A percentile compares a stretch with the other conserved stretches of the same genome.
Evolutionary conservation across 768 basidiomycete species (phyloP).

Genomic region (Boletus sp.): DNA sequence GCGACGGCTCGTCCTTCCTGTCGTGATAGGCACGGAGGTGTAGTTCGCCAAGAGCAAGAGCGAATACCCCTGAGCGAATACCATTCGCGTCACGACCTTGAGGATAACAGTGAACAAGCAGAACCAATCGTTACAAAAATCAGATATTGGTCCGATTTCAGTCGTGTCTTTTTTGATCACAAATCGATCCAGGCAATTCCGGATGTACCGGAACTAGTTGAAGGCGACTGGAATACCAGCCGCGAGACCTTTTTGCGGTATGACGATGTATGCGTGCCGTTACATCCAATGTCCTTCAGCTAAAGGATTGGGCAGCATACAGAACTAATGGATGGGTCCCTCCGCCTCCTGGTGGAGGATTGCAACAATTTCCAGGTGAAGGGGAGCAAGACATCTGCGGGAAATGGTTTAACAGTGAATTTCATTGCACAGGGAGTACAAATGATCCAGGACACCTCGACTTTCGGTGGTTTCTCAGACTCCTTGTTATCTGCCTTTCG

Average conservation of each 20-base stretch:
- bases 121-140: conserved; percentile 23
- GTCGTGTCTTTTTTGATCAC: conserved; percentile 55
- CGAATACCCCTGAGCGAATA: conserved; percentile 53
- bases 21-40: conserved; percentile 44
- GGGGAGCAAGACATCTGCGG: not conserved
- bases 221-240: conserved; percentile 56
- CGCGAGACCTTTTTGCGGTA: conserved; percentile 50
- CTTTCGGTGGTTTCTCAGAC: conserved; percentile 63
- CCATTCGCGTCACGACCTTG: conserved; percentile 42
- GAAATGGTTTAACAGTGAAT: not conserved
- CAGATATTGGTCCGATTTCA: conserved; percentile 53
- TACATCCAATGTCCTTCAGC: not conserved
- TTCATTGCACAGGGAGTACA: conserved; percentile 56
- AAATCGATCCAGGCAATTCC: conserved; percentile 63
- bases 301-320: conserved; percentile 42
- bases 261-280: conserved; percentile 46
- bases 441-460: conserved; percentile 55
- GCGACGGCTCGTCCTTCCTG: not conserved
- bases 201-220: conserved; percentile 46
- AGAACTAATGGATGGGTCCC: conserved; percentile 65
- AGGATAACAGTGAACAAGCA: conserved; percentile 10
- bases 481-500: conserved; percentile 57
- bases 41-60: conserved; percentile 51
- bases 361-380: conserved; percentile 70
- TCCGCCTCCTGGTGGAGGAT: conserved; percentile 70